Conservation (phyloP, 176 grass and related monocot species). For the Stipa capillata region DNA sequence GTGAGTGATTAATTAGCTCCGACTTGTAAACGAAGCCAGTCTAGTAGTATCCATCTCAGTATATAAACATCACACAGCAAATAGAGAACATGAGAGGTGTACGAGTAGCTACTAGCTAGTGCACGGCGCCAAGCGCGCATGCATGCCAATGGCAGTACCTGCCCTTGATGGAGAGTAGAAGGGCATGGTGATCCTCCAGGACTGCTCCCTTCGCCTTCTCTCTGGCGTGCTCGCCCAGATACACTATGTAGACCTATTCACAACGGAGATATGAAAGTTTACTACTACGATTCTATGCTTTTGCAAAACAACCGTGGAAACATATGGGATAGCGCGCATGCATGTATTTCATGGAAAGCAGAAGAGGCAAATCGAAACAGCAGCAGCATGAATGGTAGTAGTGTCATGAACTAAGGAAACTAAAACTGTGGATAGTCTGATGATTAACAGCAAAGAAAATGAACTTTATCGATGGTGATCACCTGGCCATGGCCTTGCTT, state of each 20-base stretch:
- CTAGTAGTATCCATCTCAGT: background rate
- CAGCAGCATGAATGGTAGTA: background rate
- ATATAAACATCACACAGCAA: background rate
- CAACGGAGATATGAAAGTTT: background rate
- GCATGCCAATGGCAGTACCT: conserved; percentile 23
- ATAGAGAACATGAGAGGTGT: background rate
- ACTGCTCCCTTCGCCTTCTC: conserved; percentile 36
- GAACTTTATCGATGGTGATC: background rate
- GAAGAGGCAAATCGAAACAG: background rate
- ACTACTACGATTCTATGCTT: background rate
- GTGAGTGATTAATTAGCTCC: background rate
- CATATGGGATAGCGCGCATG: background rate
- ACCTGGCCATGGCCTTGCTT: conserved; percentile 57
- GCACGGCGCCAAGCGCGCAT: background rate
- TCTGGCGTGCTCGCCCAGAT: conserved; percentile 55
- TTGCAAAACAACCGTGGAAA: background rate
- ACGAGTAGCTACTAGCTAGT: too few species aligned
- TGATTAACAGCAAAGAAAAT: background rate
- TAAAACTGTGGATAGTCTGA: background rate
- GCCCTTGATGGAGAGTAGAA: conserved; percentile 67
- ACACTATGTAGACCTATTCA: conserved; percentile 67
- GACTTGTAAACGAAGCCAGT: too few species aligned
- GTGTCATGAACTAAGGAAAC: background rate
- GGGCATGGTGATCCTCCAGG: conserved; percentile 49
- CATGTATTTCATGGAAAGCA: background rate